These are phyloP conservation scores for Triticum aestivum DNA, from an alignment of 176 grass and related monocot species.

Conservation along the genomic window DNA sequence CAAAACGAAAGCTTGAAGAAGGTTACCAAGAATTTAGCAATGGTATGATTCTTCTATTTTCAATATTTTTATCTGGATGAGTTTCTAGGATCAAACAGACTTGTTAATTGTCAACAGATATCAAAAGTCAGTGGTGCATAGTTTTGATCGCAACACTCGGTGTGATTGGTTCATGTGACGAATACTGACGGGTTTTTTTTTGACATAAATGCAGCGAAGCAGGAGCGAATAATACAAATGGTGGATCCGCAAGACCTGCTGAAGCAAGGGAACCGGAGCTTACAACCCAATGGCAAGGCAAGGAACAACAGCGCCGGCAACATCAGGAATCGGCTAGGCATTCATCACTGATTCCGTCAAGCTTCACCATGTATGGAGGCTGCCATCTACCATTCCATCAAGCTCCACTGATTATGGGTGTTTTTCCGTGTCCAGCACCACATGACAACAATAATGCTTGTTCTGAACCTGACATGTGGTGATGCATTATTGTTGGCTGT, in stretches of 20 bases:
- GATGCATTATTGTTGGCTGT: neutral
- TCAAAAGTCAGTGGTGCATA: neutral
- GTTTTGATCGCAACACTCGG: neutral
- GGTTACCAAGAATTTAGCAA: slow-evolving; percentile 66
- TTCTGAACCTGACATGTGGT: neutral
- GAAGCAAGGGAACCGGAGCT: slow-evolving; percentile 41
- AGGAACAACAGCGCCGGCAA: slow-evolving; percentile 21
- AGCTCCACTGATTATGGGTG: neutral
- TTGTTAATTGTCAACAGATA: neutral
- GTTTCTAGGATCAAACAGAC: neutral
- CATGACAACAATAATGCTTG: neutral
- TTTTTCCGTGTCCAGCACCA: neutral
- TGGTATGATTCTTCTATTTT: slow-evolving; percentile 8
- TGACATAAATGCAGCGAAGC: slow-evolving; percentile 45
- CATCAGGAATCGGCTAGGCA: slow-evolving; percentile 14
- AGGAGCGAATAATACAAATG: slow-evolving; percentile 58
- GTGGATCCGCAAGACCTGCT: slow-evolving; percentile 67
- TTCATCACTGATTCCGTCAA: neutral
- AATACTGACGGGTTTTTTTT: neutral
- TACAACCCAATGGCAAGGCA: slow-evolving; percentile 24
- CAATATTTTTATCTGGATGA: neutral
- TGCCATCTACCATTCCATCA: neutral
- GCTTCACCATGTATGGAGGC: neutral
- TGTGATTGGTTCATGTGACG: neutral
- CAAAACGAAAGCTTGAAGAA: slow-evolving; percentile 68